Base-by-base conservation (phyloP, 2,329 filamentous ascomycete species). In the Hypoxylon sp. region DNA sequence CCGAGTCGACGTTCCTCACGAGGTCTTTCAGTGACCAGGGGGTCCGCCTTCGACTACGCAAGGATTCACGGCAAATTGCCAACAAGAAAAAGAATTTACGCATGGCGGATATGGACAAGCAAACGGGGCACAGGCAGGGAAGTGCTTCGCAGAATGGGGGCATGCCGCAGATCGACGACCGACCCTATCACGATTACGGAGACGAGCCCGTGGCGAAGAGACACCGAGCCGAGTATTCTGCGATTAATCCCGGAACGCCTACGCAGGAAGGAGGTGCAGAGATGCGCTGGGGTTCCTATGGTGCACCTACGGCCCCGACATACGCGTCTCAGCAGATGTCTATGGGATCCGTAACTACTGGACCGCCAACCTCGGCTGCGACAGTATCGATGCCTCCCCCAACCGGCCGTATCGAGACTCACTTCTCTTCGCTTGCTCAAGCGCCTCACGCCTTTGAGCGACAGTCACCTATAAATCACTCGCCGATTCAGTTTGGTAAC, bases 11-110 rank as follows among this genome's bases (percentile, higher is more conserved):
- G 0, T 89, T 90, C 72, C 81, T 97, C 46, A 96, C 93, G 0
- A 87, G 93, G 56, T 90, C 91, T 0, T 95, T 97, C 78, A 92
- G 91, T 70, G 93, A 97, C 74, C 93, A 97, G 77, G 94, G 94
- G 7, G 92, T 97, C 13, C 90, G 93, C 56, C 82, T 97, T 32
- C 87, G 93, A 57, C 85, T 97, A 50, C 89, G 93, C 60, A 97
- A 97, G 77, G 93, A 97, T 78, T 91, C 92, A 48, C 86, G 92
- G 62, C 86, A 86, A 19, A 81, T 82, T 72, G 82, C 80, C 4
- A 84, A 82, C 17, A 80, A 82, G 62, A 87, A 85, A 75, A 80
- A 82, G 28, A 83, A 78, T 61, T 55, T 74, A 28, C 72, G 73
- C 9, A 71, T 73, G 17, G 71, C 73, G 13, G 72, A 76, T 21